phyloP scores from a whole-genome alignment of 2,329 filamentous ascomycete genomes.

The Xylariales sp. region DNA sequence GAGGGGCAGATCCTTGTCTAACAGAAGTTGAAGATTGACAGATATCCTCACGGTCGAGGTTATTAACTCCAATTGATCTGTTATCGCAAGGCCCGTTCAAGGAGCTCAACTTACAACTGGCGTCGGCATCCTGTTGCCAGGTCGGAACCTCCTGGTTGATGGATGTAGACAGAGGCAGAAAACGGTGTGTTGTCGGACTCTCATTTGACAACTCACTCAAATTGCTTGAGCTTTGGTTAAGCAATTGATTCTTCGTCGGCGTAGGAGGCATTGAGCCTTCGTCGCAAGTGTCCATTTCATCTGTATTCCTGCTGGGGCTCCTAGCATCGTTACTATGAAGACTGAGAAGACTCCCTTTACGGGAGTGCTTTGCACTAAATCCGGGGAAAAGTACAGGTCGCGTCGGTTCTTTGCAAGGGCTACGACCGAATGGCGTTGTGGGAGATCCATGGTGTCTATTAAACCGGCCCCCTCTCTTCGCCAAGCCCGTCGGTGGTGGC shows the following conservation, averaged over 20 bases:
- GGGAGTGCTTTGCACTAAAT: conserved; percentile 60
- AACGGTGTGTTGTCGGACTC: conserved; percentile 61
- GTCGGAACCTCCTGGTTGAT: conserved; percentile 49
- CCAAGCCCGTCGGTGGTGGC: conserved; percentile 62
- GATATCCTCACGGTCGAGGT: conserved; percentile 35
- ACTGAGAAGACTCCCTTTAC: conserved; percentile 79
- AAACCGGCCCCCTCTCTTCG: conserved; percentile 70
- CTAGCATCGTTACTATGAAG: conserved; percentile 79
- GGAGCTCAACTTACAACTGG: conserved; percentile 58
- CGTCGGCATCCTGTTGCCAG: conserved; percentile 43
- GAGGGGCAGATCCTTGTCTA: conserved; percentile 50
- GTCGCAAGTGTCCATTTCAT: conserved; percentile 47
- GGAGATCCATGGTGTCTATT: conserved; percentile 79
- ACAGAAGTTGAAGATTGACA: conserved; percentile 50
- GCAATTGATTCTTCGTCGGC: conserved; percentile 79
- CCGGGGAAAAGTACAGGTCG: conserved; percentile 75
- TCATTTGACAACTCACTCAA: conserved; percentile 56
- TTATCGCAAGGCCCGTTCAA: conserved; percentile 41
- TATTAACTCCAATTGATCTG: conserved; percentile 35
- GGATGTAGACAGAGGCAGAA: conserved; percentile 57
- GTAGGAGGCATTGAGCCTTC: conserved; percentile 90
- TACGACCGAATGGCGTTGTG: conserved; percentile 82
- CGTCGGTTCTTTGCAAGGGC: conserved; percentile 65
- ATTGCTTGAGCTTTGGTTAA: conserved; percentile 51
- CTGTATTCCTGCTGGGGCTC: conserved; percentile 63